Conservation (phyloP, 768 basidiomycete genomes). For the Calocera cornea region DNA sequence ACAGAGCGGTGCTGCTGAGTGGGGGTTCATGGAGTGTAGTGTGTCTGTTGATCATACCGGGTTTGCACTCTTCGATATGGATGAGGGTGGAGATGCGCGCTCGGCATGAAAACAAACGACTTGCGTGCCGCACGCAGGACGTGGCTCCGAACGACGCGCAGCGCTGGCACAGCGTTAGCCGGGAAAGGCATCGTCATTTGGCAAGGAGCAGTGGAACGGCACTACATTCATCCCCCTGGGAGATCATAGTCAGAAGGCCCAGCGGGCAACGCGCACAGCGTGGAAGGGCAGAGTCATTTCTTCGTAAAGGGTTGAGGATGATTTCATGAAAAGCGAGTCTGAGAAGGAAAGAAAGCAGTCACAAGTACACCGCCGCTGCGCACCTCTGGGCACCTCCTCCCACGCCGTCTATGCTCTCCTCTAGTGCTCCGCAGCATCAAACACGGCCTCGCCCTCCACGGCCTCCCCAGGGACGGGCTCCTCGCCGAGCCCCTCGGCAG, state of each 20-base stretch:
- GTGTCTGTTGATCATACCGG: too few relatives aligned
- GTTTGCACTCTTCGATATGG: too few relatives aligned
- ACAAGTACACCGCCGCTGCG: neutral
- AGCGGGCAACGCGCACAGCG: too few relatives aligned
- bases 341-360: neutral
- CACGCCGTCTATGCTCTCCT: neutral
- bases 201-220: neutral
- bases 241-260: neutral
- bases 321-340: neutral
- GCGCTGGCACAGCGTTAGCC: too few relatives aligned
- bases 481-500: conserved; percentile 18
- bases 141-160: too few relatives aligned
- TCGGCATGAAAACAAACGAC: too few relatives aligned
- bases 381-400: neutral
- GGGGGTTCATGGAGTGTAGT: too few relatives aligned
- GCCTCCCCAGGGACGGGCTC: conserved; percentile 8
- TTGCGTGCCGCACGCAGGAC: too few relatives aligned
- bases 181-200: neutral
- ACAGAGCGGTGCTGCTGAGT: too few relatives aligned
- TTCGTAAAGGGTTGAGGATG: neutral
- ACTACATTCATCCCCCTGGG: neutral
- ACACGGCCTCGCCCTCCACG: conserved; percentile 15
- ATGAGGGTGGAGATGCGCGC: too few relatives aligned
- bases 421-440: conserved; percentile 12
- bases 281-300: neutral